Base-by-base conservation (phyloP, 768 basidiomycete species). In the Suillus hirtellus region DNA sequence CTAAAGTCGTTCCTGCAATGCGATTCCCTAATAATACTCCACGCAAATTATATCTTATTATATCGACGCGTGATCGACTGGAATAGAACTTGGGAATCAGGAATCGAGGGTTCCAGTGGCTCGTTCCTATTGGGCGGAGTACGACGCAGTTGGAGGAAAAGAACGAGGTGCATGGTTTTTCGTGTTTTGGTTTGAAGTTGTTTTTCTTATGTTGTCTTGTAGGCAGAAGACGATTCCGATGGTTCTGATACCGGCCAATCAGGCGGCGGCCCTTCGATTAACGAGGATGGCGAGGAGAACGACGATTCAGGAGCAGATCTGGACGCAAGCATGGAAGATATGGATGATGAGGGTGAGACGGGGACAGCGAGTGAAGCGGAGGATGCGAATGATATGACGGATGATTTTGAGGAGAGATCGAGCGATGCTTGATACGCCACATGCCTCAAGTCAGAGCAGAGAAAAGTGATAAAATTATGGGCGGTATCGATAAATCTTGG, bases 121-220 rank as follows among this genome's bases (percentile, higher is more conserved):
- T 90, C 24, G 81, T 93, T 31, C 90, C 91, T 7, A 89, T 92
- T 50, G 92, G 92, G 9, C 84, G 86, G 58, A 81, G 81, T 60
- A 79, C 89, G 61, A 93, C 92, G 15, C 86, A 87, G 68, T 84
- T 87, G 65, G 92, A 93, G 70, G 92, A 93, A 75, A 92, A 91
- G 78, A 92, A 92, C 71, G 92, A 93, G 71, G 92, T 92, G 63
- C 60, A 81, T 74, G 35, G 6, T 44, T 37, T 31, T 34, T 56
- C 50, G 35, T 37, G 10, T n/a, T 42, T 31, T 21, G 47, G 19
- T 54, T 37, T 31, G 31, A 1, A 1, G 14, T 24, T 53, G 5
- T 31, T 31, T 31, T 31, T 6, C 31, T 31, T 6, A 31, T 47
- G 11, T 11, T 17, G 12, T 11, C 27, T 59, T 59, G 27, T 53